phyloP scores from a whole-genome alignment of 441 rosid species.

The Croton laevigatus region DNA sequence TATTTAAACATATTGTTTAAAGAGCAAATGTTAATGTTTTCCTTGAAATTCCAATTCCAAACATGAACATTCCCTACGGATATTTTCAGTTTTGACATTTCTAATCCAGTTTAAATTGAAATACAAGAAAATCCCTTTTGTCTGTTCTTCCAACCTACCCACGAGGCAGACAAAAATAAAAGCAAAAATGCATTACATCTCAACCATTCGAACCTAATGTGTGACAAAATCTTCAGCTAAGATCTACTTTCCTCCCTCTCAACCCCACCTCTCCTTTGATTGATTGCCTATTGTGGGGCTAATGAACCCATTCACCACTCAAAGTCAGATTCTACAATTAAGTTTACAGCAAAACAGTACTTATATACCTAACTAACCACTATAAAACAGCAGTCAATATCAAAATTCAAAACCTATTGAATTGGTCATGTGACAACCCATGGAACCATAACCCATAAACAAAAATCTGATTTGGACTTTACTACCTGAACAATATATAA shows the following conservation, averaged over 20 bases:
- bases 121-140: not conserved
- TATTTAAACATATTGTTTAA: not conserved
- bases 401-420: not conserved
- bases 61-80: not conserved
- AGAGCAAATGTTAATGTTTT: not conserved
- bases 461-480: slow-evolving; percentile 2
- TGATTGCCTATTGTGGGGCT: slow-evolving; percentile 7
- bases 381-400: slow-evolving; percentile 1
- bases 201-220: slow-evolving; percentile 6
- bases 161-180: not conserved
- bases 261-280: slow-evolving; percentile 11
- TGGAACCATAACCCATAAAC: not conserved
- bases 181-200: slow-evolving; percentile 9
- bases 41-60: not conserved
- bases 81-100: not conserved
- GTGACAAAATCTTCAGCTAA: slow-evolving; percentile 1
- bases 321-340: slow-evolving; percentile 2
- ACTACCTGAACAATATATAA: not conserved
- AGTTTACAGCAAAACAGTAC: slow-evolving; percentile 4
- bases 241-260: not conserved
- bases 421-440: not conserved
- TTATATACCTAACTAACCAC: slow-evolving; percentile 4
- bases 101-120: not conserved
- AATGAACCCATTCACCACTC: not conserved
- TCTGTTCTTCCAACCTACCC: slow-evolving; percentile 7